These are phyloP conservation scores for Aspergillus sclerotiicarbonarius DNA, from an alignment of 495 filamentous ascomycete species.

Conservation along the genomic window DNA sequence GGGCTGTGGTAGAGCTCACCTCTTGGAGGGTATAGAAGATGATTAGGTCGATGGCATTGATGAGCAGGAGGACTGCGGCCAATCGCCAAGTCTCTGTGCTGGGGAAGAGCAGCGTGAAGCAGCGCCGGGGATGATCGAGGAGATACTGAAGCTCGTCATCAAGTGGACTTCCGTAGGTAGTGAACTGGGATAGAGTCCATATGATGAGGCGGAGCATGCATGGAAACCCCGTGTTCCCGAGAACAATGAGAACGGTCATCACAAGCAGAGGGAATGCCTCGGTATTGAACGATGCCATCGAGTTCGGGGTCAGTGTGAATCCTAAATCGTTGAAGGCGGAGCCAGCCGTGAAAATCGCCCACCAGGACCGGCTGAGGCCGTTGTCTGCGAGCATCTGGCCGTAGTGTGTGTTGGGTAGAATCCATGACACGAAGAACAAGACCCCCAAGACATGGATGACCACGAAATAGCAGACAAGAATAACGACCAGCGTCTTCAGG, in stretches of 20 bases:
- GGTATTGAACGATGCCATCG: conserved; percentile 76
- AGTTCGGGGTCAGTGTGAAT: conserved; percentile 79
- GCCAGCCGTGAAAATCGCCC: conserved; percentile 75
- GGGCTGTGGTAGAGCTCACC: conserved; percentile 44
- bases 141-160: conserved; percentile 82
- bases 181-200: conserved; percentile 60
- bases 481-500: conserved; percentile 69
- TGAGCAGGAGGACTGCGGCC: conserved; percentile 67
- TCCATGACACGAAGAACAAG: conserved; percentile 68
- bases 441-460: conserved; percentile 67
- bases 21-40: conserved; percentile 77
- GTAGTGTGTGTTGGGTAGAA: conserved; percentile 50
- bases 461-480: conserved; percentile 68
- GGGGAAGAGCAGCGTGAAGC: conserved; percentile 85
- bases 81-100: conserved; percentile 82
- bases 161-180: conserved; percentile 52
- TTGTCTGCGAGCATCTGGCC: conserved; percentile 50
- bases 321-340: conserved; percentile 82
- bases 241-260: conserved; percentile 73
- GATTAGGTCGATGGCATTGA: conserved; percentile 77
- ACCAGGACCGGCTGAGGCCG: conserved; percentile 66
- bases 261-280: conserved; percentile 67
- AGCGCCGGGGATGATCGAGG: conserved; percentile 83
- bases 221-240: conserved; percentile 88
- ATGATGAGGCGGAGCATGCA: conserved; percentile 83